phyloP scores from a whole-genome alignment of 2,329 filamentous ascomycete species.

The Ambrosiella beaveri region DNA sequence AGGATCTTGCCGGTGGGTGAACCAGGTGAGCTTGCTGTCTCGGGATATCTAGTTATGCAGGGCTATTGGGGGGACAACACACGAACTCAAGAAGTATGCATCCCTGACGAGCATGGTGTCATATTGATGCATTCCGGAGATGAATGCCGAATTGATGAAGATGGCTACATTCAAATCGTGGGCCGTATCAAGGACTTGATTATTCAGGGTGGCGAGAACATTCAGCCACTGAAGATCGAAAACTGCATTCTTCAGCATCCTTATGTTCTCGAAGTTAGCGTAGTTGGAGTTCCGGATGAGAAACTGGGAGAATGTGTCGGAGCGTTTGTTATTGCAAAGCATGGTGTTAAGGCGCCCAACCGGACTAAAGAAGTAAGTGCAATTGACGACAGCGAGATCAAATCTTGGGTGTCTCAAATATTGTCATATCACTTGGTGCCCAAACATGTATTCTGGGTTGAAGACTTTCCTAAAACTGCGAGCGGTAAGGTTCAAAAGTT shows the following conservation, averaged over 20 bases:
- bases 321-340: conserved; percentile 53
- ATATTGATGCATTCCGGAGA: conserved; percentile 90
- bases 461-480: conserved; percentile 81
- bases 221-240: conserved; percentile 84
- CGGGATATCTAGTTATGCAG: conserved; percentile 79
- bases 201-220: conserved; percentile 89
- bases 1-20: conserved; percentile 44
- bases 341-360: conserved; percentile 16
- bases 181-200: conserved; percentile 90
- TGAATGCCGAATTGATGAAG: conserved; percentile 66
- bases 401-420: conserved; percentile 52
- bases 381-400: conserved; percentile 32
- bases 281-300: conserved; percentile 69
- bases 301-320: conserved; percentile 74
- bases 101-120: conserved; percentile 25
- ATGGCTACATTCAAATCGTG: conserved; percentile 78
- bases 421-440: conserved; percentile 66
- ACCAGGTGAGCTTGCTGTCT: conserved; percentile 64
- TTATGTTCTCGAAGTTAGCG: conserved; percentile 55
- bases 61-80: conserved; percentile 68
- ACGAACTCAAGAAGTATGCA: conserved; percentile 49
- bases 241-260: conserved; percentile 65
- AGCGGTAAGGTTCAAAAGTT: conserved; percentile 97
- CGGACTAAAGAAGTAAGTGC: not conserved
- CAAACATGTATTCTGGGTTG: conserved; percentile 74